Evolutionary conservation across 2,329 filamentous ascomycete genomes (phyloP).

Genomic region (Orbilia javanica): DNA sequence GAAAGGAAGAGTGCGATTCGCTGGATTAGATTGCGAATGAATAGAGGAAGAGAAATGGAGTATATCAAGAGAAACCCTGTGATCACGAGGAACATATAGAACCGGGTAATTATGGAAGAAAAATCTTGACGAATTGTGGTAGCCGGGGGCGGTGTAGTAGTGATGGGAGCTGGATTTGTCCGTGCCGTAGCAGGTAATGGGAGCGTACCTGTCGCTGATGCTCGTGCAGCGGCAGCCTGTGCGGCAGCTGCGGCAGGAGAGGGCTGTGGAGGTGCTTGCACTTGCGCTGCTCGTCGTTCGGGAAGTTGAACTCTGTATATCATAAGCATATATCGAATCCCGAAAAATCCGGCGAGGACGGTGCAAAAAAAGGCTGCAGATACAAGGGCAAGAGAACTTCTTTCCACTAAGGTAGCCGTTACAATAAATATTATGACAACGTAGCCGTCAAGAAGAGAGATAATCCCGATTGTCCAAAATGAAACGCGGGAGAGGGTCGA

Average conservation of each 20-base stretch:
- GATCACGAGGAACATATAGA: slow-evolving; percentile 71
- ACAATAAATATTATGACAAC: slow-evolving; percentile 61
- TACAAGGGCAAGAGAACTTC: slow-evolving; percentile 60
- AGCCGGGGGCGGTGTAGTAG: slow-evolving; percentile 25
- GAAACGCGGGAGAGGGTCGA: slow-evolving; percentile 77
- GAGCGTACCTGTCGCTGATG: slow-evolving; percentile 60
- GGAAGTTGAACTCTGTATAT: slow-evolving; percentile 62
- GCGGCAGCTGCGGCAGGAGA: slow-evolving; percentile 46
- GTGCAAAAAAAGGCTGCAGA: slow-evolving; percentile 62
- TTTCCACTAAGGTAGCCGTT: slow-evolving; percentile 60
- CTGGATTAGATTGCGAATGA: slow-evolving; percentile 71
- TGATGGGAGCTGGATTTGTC: slow-evolving; percentile 48
- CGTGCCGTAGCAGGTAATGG: slow-evolving; percentile 60
- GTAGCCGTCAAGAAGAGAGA: slow-evolving; percentile 73
- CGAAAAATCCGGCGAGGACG: slow-evolving; percentile 61
- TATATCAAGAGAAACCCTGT: slow-evolving; percentile 73
- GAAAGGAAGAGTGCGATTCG: slow-evolving; percentile 79
- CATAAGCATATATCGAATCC: slow-evolving; percentile 62
- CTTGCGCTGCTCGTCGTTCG: slow-evolving; percentile 57
- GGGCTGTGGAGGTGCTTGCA: slow-evolving; percentile 39
- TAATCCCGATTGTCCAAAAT: slow-evolving; percentile 73
- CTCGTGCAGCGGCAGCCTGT: slow-evolving; percentile 45
- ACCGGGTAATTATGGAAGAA: slow-evolving; percentile 71
- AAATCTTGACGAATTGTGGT: slow-evolving; percentile 64
- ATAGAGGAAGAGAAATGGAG: slow-evolving; percentile 72